Percentiles rank a stretch among this genome's conserved stretches.
Evolutionary conservation across 441 rosid species (phyloP).

Genomic region (Populus hybrid): DNA sequence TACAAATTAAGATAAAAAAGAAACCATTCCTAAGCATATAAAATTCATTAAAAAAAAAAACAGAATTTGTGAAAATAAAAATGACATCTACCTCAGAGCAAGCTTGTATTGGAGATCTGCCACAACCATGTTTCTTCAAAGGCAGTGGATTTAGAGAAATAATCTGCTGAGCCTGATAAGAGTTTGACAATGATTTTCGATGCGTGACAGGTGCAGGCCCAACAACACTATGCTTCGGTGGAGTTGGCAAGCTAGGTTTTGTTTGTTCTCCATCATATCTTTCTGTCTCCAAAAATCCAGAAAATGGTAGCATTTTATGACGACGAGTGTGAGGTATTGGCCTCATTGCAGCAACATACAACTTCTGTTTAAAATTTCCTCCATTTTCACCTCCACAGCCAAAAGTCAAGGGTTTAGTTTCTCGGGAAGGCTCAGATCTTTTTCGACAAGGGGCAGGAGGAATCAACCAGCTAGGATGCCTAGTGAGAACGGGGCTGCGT

Average conservation of each 20-base stretch:
- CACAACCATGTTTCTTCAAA: slow-evolving; percentile 93
- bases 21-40: background rate
- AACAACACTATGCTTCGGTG: slow-evolving; percentile 53
- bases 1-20: background rate
- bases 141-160: slow-evolving; percentile 90
- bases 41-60: background rate
- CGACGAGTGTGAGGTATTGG: slow-evolving; percentile 82
- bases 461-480: slow-evolving; percentile 69
- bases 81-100: slow-evolving; percentile 81
- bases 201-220: slow-evolving; percentile 56
- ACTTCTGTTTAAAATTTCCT: slow-evolving; percentile 39
- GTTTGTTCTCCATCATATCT: slow-evolving; percentile 70
- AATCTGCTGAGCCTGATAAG: slow-evolving; percentile 85
- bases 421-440: slow-evolving; percentile 55
- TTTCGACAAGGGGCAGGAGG: slow-evolving; percentile 81
- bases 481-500: slow-evolving; percentile 29
- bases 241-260: slow-evolving; percentile 58
- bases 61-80: slow-evolving; percentile 2
- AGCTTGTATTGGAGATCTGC: slow-evolving; percentile 83
- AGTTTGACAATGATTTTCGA: slow-evolving; percentile 72
- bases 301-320: slow-evolving; percentile 77
- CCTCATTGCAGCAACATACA: slow-evolving; percentile 69
- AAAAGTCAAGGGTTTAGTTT: slow-evolving; percentile 34
- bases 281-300: slow-evolving; percentile 67
- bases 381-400: slow-evolving; percentile 48